Evolutionary conservation across 805 yeast species (phyloP).

Genomic region (Saccharomycopsis sp.): DNA sequence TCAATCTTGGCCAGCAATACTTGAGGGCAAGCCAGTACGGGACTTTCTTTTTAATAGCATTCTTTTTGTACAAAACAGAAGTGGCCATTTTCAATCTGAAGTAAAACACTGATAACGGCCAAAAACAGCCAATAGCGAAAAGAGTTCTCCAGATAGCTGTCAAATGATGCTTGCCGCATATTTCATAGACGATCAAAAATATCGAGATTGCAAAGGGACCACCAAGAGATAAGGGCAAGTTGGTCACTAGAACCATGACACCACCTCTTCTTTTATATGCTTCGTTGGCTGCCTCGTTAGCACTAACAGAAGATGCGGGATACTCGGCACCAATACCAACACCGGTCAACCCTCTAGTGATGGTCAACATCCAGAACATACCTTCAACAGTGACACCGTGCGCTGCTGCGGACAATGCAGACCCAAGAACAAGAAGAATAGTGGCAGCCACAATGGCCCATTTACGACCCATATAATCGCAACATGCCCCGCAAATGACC

Average conservation of each 20-base stretch:
- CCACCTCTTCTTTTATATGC: slow-evolving; percentile 56
- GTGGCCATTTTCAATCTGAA: slow-evolving; percentile 67
- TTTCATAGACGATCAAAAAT: slow-evolving; percentile 60
- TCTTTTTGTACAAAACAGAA: slow-evolving; percentile 53
- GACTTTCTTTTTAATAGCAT: slow-evolving; percentile 52
- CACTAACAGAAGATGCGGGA: slow-evolving; percentile 60
- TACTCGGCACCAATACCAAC: slow-evolving; percentile 78
- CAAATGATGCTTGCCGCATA: slow-evolving; percentile 41
- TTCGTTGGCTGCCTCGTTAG: slow-evolving; percentile 71
- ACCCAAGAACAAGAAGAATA: slow-evolving; percentile 52
- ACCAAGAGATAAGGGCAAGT: slow-evolving; percentile 67
- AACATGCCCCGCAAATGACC: slow-evolving; percentile 54
- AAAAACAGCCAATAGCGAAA: slow-evolving; percentile 56
- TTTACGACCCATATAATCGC: slow-evolving; percentile 64
- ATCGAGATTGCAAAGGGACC: slow-evolving; percentile 70
- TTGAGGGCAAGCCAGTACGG: slow-evolving; percentile 55
- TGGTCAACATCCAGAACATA: slow-evolving; percentile 71
- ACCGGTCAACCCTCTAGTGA: slow-evolving; percentile 71
- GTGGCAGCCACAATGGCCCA: slow-evolving; percentile 66
- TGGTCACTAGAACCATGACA: slow-evolving; percentile 58
- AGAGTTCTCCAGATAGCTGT: slow-evolving; percentile 63
- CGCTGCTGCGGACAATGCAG: slow-evolving; percentile 61
- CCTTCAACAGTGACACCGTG: slow-evolving; percentile 54
- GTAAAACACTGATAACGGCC: slow-evolving; percentile 68
- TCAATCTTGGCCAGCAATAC: slow-evolving; percentile 59